Evolutionary conservation across 441 rosid species (phyloP).

Genomic region (Croton setiger): DNA sequence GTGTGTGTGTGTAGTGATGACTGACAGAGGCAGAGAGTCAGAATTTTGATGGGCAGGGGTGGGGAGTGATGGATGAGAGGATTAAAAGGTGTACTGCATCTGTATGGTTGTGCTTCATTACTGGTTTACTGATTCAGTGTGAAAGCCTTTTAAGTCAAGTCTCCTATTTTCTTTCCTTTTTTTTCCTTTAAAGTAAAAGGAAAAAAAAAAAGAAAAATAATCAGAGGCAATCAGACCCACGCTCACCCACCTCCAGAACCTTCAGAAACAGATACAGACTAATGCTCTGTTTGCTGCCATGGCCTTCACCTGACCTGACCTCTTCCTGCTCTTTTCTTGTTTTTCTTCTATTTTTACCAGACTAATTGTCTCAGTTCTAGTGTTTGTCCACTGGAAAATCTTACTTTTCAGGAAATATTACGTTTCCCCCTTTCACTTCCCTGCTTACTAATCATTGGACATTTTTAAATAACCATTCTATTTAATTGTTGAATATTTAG

Average conservation of each 20-base stretch:
- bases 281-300: constrained; percentile 21
- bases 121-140: constrained; percentile 21
- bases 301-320: constrained; percentile 16
- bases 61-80: constrained; percentile 1
- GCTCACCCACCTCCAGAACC: constrained; percentile 25
- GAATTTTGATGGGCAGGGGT: not conserved
- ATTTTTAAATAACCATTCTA: no score
- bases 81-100: constrained; percentile 12
- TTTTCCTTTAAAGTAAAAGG: not conserved
- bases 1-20: not conserved
- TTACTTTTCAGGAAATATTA: not conserved
- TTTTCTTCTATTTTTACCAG: not conserved
- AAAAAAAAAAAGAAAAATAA: not conserved
- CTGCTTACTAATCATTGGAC: not conserved
- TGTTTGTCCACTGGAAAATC: not conserved
- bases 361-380: not conserved
- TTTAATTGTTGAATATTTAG: no score
- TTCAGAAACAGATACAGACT: constrained; percentile 20
- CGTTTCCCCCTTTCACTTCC: not conserved
- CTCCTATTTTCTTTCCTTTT: not conserved
- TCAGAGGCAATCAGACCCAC: constrained; percentile 16
- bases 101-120: constrained; percentile 8
- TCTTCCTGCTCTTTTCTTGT: constrained; percentile 1
- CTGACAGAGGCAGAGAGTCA: constrained; percentile 19
- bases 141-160: constrained; percentile 19